Percentiles rank a stretch among this genome's conserved stretches.
Evolutionary conservation across 805 yeast species (phyloP).

Genomic region (Candida morakotiae): DNA sequence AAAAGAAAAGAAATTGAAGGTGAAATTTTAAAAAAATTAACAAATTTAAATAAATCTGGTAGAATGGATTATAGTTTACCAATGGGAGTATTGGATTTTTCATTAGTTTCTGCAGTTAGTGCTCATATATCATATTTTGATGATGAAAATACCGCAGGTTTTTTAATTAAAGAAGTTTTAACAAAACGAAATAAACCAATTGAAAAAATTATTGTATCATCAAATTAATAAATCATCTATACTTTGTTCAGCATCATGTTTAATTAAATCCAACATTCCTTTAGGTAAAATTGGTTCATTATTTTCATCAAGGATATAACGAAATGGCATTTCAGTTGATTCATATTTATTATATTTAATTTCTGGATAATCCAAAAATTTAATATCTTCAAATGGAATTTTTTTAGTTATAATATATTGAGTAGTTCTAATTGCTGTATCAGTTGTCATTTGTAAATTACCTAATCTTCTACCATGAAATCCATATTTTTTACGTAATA

Average conservation of each 20-base stretch:
- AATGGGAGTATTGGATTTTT: constrained; percentile 74
- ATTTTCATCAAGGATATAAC: constrained; percentile 66
- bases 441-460: constrained; percentile 92
- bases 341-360: constrained; percentile 83
- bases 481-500: constrained; percentile 74
- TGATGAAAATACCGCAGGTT: constrained; percentile 78
- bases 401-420: constrained; percentile 66
- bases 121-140: constrained; percentile 90
- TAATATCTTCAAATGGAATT: constrained; percentile 62
- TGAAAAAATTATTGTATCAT: constrained; percentile 23
- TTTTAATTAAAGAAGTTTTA: constrained; percentile 59
- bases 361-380: constrained; percentile 91
- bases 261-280: constrained; percentile 86
- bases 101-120: constrained; percentile 73
- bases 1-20: constrained; percentile 22
- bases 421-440: constrained; percentile 92
- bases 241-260: constrained; percentile 79
- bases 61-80: constrained; percentile 79
- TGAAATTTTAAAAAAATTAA: constrained; percentile 31
- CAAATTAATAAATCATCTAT: constrained; percentile 60
- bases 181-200: constrained; percentile 18
- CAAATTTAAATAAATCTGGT: constrained; percentile 61
- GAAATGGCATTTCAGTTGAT: constrained; percentile 96
- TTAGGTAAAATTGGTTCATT: constrained; percentile 81
- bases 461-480: constrained; percentile 87